A percentile compares a stretch with the other conserved stretches of the same genome.
Conservation (phyloP, 1,284 basidiomycete species). For the Pseudomicrostroma phylloplanum region DNA sequence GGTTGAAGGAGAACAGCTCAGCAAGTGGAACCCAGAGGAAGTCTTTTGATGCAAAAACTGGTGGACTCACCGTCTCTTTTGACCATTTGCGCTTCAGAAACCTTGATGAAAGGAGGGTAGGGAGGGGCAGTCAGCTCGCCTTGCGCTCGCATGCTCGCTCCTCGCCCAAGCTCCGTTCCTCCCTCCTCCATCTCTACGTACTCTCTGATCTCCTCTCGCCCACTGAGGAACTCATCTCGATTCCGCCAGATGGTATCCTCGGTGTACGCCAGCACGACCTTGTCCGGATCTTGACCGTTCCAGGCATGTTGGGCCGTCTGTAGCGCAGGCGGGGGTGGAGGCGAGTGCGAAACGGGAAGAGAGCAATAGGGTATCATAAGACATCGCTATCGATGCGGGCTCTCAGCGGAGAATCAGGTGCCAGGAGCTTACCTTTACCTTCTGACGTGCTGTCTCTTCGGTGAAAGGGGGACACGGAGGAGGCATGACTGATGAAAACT, state of each 20-base stretch:
- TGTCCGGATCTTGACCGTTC: conserved; percentile 46
- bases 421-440: conserved; percentile 7
- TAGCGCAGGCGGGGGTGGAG: conserved; percentile 14
- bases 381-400: not conserved
- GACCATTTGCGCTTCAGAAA: conserved; percentile 61
- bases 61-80: conserved; percentile 52
- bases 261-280: conserved; percentile 57
- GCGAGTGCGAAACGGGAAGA: conserved; percentile 1
- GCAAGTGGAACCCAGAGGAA: too few relatives aligned
- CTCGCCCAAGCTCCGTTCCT: too few relatives aligned
- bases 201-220: conserved; percentile 55
- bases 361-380: not conserved
- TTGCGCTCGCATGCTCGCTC: not conserved
- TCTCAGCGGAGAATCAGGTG: not conserved
- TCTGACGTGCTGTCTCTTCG: conserved; percentile 12
- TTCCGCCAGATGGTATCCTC: conserved; percentile 61
- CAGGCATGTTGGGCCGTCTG: conserved; percentile 32
- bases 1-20: too few relatives aligned
- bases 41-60: too few relatives aligned
- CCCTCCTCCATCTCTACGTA: not conserved
- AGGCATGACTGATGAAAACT: not conserved
- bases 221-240: conserved; percentile 57
- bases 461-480: conserved; percentile 10
- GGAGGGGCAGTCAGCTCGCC: not conserved
- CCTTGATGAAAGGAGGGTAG: not conserved